Percentiles rank a stretch among this genome's conserved stretches.
Conservation (phyloP, 2,329 filamentous ascomycete genomes). For the Aspergillus amoenus region DNA sequence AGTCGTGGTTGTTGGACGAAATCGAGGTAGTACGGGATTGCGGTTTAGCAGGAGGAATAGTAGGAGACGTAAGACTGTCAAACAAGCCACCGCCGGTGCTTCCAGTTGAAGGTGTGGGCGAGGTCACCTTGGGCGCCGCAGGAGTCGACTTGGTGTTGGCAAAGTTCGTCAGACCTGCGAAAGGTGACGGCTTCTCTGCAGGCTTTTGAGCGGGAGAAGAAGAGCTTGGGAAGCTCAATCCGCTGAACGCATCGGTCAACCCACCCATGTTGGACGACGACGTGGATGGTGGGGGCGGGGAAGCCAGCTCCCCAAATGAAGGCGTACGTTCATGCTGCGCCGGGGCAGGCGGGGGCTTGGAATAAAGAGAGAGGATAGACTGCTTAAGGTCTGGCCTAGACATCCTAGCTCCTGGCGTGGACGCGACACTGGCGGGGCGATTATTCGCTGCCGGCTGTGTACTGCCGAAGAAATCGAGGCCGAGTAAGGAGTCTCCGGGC, state of each 20-base stretch:
- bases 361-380: slow-evolving; percentile 93
- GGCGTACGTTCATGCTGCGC: slow-evolving; percentile 58
- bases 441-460: slow-evolving; percentile 65
- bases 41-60: slow-evolving; percentile 48
- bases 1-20: slow-evolving; percentile 58
- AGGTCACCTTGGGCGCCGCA: slow-evolving; percentile 49
- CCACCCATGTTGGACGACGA: slow-evolving; percentile 54
- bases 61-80: slow-evolving; percentile 64
- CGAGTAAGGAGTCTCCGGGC: slow-evolving; percentile 79
- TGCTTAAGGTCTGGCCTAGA: slow-evolving; percentile 94
- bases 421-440: slow-evolving; percentile 77
- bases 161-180: slow-evolving; percentile 62
- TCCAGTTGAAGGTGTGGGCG: slow-evolving; percentile 53
- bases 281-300: slow-evolving; percentile 39
- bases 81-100: slow-evolving; percentile 85
- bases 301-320: slow-evolving; percentile 69
- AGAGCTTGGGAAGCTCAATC: slow-evolving; percentile 61
- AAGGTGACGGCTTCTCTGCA: slow-evolving; percentile 59
- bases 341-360: slow-evolving; percentile 67
- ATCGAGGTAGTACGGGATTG: slow-evolving; percentile 51
- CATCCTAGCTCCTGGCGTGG: slow-evolving; percentile 60
- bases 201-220: slow-evolving; percentile 38
- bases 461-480: slow-evolving; percentile 86
- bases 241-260: slow-evolving; percentile 78
- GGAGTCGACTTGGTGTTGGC: slow-evolving; percentile 44